Percentiles rank a stretch among this genome's conserved stretches.
phyloP scores from a whole-genome alignment of 169 alveolate genomes.

The Cardiosporidium cionae region DNA sequence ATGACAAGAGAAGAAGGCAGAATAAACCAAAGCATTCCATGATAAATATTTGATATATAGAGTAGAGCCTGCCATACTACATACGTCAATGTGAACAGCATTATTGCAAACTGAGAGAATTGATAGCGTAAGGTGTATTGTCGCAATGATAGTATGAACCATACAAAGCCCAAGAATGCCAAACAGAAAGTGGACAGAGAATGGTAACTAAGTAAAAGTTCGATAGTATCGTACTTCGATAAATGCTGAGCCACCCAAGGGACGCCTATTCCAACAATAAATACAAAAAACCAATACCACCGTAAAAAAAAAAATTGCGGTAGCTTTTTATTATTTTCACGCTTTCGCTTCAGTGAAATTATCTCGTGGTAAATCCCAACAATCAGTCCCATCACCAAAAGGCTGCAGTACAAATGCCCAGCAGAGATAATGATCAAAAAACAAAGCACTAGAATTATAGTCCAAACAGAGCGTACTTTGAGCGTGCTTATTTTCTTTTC shows the following conservation, averaged over 20 bases:
- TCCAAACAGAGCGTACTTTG: constrained; percentile 45
- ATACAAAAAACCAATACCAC: constrained; percentile 62
- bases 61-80: constrained; percentile 64
- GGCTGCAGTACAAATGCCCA: constrained; percentile 79
- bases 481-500: neutral
- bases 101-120: constrained; percentile 82
- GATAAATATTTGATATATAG: constrained; percentile 80
- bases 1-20: constrained; percentile 86
- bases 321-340: constrained; percentile 49
- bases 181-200: constrained; percentile 67
- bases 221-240: neutral
- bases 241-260: constrained; percentile 18
- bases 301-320: constrained; percentile 48
- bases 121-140: constrained; percentile 79
- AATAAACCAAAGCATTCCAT: constrained; percentile 92
- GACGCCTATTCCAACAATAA: constrained; percentile 45
- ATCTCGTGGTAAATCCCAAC: constrained; percentile 40
- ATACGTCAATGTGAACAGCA: constrained; percentile 55
- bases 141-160: constrained; percentile 79
- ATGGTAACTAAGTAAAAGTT: constrained; percentile 68
- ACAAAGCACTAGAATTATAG: constrained; percentile 54
- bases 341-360: constrained; percentile 57
- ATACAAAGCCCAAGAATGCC: constrained; percentile 77
- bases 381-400: constrained; percentile 55
- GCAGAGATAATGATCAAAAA: constrained; percentile 65